Percentiles rank a stretch among this genome's conserved stretches.
Evolutionary conservation across 2,329 filamentous ascomycete genomes (phyloP).

Genomic region (Colletotrichum scovillei): DNA sequence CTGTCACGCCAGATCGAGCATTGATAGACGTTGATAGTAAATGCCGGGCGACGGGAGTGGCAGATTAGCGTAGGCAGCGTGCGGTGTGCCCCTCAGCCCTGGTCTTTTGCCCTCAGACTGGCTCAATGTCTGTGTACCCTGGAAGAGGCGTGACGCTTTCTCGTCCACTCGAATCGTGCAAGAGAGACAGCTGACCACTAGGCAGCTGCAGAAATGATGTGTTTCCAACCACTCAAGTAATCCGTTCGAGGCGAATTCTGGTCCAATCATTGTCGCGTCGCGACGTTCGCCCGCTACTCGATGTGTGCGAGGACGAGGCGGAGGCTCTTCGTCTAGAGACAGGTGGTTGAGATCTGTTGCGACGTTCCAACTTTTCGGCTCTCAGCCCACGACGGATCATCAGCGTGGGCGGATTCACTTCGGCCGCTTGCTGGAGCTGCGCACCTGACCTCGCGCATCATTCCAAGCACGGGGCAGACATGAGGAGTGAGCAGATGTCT

Average conservation of each 20-base stretch:
- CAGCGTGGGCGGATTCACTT: neutral
- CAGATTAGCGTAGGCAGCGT: neutral
- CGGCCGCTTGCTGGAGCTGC: neutral
- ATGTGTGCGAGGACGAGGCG: neutral
- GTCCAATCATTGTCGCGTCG: slow-evolving; percentile 30
- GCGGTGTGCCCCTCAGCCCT: neutral
- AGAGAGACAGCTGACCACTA: slow-evolving; percentile 32
- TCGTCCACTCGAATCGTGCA: slow-evolving; percentile 20
- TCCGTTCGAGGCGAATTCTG: slow-evolving; percentile 27
- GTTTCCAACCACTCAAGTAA: slow-evolving; percentile 35
- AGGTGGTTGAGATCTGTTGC: neutral
- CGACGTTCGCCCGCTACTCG: neutral
- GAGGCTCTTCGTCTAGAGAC: neutral
- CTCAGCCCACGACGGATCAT: neutral
- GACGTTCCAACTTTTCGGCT: neutral
- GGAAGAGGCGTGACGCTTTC: slow-evolving; percentile 16
- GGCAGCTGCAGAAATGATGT: slow-evolving; percentile 25
- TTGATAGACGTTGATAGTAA: neutral
- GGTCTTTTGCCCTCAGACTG: slow-evolving; percentile 25
- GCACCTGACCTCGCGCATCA: neutral
- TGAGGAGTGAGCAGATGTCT: neutral
- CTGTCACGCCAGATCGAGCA: neutral
- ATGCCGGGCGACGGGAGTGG: slow-evolving; percentile 8
- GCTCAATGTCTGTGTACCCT: slow-evolving; percentile 17
- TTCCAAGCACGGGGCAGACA: neutral